Percentiles rank a stretch among this genome's conserved stretches.
Evolutionary conservation across 2,329 filamentous ascomycete genomes (phyloP).

Genomic region (Aspergillus texensis): DNA sequence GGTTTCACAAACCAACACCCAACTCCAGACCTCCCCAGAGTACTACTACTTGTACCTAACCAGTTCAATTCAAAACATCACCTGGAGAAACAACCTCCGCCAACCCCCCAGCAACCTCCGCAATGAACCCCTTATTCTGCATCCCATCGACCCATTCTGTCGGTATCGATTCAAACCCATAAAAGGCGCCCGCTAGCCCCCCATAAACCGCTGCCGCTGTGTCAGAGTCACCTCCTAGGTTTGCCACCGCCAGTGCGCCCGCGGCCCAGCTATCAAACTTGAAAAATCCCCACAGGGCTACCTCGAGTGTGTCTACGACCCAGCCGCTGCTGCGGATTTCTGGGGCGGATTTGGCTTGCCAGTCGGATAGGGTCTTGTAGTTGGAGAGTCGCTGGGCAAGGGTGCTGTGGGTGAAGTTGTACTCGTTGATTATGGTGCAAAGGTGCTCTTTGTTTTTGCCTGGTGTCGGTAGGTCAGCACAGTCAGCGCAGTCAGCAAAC

Average conservation of each 20-base stretch:
- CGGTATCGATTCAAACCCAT: conserved; percentile 40
- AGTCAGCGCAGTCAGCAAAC: background rate
- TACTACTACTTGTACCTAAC: too few relatives aligned
- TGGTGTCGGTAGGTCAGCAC: background rate
- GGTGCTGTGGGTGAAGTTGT: conserved; percentile 15
- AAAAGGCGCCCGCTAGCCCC: conserved; percentile 46
- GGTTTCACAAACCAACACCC: background rate
- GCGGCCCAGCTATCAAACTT: conserved; percentile 39
- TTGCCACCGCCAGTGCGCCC: conserved; percentile 45
- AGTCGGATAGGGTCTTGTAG: conserved; percentile 27
- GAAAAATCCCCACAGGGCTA: conserved; percentile 48
- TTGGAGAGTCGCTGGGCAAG: conserved; percentile 13
- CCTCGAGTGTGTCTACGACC: conserved; percentile 47
- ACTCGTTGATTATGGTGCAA: conserved; percentile 6
- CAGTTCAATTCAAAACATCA: background rate
- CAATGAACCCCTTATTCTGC: conserved; percentile 27
- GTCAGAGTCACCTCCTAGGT: conserved; percentile 49
- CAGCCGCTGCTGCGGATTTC: conserved; percentile 43
- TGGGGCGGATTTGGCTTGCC: conserved; percentile 22
- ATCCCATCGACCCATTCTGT: conserved; percentile 32
- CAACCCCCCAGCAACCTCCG: background rate
- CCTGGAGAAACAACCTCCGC: background rate
- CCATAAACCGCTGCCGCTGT: conserved; percentile 50
- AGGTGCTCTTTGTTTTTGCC: conserved; percentile 22
- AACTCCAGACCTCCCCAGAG: background rate